Percentiles rank a stretch among this genome's conserved stretches.
Evolutionary conservation across 2,329 filamentous ascomycete genomes (phyloP).

Genomic region (Emergomyces orientalis): DNA sequence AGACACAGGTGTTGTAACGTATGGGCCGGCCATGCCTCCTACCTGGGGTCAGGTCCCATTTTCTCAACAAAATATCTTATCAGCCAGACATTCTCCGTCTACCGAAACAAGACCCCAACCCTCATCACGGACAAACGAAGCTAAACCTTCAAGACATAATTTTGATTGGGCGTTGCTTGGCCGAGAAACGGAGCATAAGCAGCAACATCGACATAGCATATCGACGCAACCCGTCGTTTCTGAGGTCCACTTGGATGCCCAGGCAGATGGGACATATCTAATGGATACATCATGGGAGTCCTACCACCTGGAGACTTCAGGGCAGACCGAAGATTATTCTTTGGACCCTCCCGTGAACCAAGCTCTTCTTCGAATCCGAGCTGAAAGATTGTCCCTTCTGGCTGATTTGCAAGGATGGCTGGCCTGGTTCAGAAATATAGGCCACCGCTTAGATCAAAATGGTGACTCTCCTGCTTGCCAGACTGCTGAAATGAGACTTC

Average conservation of each 20-base stretch:
- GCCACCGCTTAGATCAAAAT: slow-evolving; percentile 14
- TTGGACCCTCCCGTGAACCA: slow-evolving; percentile 4
- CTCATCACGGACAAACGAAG: slow-evolving; percentile 9
- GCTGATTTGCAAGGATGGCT: slow-evolving; percentile 29
- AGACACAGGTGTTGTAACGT: slow-evolving; percentile 18
- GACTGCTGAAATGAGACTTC: slow-evolving; percentile 30
- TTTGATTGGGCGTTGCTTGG: slow-evolving; percentile 24
- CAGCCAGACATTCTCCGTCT: background rate
- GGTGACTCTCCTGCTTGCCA: slow-evolving; percentile 16
- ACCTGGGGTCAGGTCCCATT: slow-evolving; percentile 14
- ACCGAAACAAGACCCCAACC: slow-evolving; percentile 15
- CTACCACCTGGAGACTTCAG: slow-evolving; percentile 3
- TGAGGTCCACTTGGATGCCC: slow-evolving; percentile 31
- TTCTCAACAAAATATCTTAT: background rate
- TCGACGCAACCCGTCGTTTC: slow-evolving; percentile 32
- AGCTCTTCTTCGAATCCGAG: background rate
- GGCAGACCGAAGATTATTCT: slow-evolving; percentile 1
- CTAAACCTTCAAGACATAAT: slow-evolving; percentile 6
- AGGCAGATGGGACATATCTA: slow-evolving; percentile 21
- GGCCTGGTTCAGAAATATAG: slow-evolving; percentile 26
- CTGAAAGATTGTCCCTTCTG: slow-evolving; percentile 16
- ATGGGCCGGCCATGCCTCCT: slow-evolving; percentile 16
- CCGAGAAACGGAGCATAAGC: slow-evolving; percentile 12
- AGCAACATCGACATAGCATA: slow-evolving; percentile 17
- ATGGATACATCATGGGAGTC: slow-evolving; percentile 10